A percentile compares a stretch with the other conserved stretches of the same genome.
These are phyloP conservation scores for Tolypocladium inflatum DNA, from an alignment of 2,329 filamentous ascomycete species.

Conservation along the genomic window DNA sequence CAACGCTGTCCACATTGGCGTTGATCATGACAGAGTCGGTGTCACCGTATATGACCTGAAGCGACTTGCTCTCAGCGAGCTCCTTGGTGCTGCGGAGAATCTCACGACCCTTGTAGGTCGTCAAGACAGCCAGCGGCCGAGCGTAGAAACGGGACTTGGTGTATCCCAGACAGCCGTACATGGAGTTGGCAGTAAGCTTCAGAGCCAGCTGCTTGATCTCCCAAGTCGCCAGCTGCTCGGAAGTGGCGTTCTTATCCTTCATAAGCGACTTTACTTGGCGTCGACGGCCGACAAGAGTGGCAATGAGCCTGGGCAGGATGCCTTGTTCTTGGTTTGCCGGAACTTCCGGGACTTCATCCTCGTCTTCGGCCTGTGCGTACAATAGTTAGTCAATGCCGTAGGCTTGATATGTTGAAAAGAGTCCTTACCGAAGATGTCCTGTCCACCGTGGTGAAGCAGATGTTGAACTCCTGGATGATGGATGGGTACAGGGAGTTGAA, in stretches of 20 bases:
- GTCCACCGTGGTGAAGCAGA: constrained; percentile 97
- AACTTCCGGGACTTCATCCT: constrained; percentile 83
- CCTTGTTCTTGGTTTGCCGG: constrained; percentile 70
- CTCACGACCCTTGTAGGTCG: constrained; percentile 94
- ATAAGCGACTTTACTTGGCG: constrained; percentile 92
- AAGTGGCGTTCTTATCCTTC: constrained; percentile 83
- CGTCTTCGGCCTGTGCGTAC: constrained; percentile 47
- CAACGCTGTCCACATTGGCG: constrained; percentile 88
- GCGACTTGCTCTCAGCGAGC: constrained; percentile 78
- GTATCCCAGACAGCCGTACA: constrained; percentile 98
- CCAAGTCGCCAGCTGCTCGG: constrained; percentile 86
- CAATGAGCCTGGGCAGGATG: constrained; percentile 82
- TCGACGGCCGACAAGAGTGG: constrained; percentile 80
- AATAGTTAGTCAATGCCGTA: constrained; percentile 7
- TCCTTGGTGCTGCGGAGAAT: constrained; percentile 95
- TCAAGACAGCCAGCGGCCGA: constrained; percentile 86
- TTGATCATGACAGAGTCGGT: constrained; percentile 99
- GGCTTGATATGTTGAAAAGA: background rate
- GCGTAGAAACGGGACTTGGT: constrained; percentile 97
- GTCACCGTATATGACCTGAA: constrained; percentile 97
- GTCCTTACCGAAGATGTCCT: constrained; percentile 56
- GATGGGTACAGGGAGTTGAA: constrained; percentile 98
- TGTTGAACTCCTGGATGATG: constrained; percentile 99
- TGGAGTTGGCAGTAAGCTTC: constrained; percentile 97
- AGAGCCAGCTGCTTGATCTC: constrained; percentile 96